phyloP scores from a whole-genome alignment of 305 asterid genomes.

The Fraxinus angustifolia region DNA sequence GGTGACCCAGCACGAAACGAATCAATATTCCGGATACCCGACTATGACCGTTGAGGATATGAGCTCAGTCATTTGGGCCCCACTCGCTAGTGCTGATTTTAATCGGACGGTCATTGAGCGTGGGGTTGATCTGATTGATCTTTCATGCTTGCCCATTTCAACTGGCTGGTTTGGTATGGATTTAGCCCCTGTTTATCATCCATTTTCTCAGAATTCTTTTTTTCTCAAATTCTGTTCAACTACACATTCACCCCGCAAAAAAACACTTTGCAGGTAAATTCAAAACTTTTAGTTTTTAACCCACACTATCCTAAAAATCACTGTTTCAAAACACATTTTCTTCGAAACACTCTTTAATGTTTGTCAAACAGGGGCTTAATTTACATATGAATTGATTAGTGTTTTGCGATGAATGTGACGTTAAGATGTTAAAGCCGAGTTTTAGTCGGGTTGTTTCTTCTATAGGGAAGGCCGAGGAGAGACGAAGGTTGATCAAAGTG shows the following conservation, averaged over 20 bases:
- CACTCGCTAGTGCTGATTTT: conserved; percentile 60
- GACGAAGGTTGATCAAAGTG: conserved; percentile 64
- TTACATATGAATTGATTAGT: not conserved
- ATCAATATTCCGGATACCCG: conserved; percentile 62
- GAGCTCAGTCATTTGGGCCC: conserved; percentile 66
- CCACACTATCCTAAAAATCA: too few relatives aligned
- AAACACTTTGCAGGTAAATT: too few relatives aligned
- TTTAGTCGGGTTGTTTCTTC: not conserved
- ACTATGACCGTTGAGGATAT: conserved; percentile 86
- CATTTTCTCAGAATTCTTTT: too few relatives aligned
- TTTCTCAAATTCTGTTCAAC: too few relatives aligned
- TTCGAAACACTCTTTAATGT: too few relatives aligned
- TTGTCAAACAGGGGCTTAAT: too few relatives aligned
- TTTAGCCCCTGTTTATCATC: too few relatives aligned
- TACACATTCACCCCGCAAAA: too few relatives aligned
- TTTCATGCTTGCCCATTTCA: conserved; percentile 78
- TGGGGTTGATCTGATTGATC: conserved; percentile 71
- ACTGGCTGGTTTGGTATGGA: conserved; percentile 79
- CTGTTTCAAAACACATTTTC: too few relatives aligned
- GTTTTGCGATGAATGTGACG: not conserved
- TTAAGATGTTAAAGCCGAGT: not conserved
- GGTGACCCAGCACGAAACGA: conserved; percentile 41
- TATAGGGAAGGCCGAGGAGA: conserved; percentile 65
- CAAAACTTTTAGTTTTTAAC: too few relatives aligned
- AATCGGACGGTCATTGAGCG: conserved; percentile 74